Percentiles rank a stretch among this genome's conserved stretches.
These are phyloP conservation scores for Acorus gramineus DNA, from an alignment of 106 monocot genomes.

Conservation along the genomic window DNA sequence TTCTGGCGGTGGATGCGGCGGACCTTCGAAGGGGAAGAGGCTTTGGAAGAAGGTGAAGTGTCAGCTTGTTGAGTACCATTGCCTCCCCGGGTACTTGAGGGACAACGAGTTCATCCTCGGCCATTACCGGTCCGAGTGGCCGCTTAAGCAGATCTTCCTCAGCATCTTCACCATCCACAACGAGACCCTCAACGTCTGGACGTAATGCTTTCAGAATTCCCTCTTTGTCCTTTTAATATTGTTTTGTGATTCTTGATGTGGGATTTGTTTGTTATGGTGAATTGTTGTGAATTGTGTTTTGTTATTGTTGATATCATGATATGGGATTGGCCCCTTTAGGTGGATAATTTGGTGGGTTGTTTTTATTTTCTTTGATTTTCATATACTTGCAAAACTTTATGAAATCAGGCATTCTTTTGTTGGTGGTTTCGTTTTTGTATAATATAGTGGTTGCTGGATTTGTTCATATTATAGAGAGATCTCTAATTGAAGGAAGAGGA, in stretches of 20 bases:
- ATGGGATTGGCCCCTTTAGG: too few relatives aligned
- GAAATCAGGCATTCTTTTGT: too few relatives aligned
- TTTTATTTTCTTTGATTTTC: too few relatives aligned
- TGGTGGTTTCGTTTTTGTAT: too few relatives aligned
- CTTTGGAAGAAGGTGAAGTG: constrained; percentile 23
- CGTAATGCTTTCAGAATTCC: constrained; percentile 14
- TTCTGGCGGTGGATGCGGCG: background rate
- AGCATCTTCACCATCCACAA: constrained; percentile 52
- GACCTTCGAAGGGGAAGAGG: constrained; percentile 4
- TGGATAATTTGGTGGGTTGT: too few relatives aligned
- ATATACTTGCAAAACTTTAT: too few relatives aligned
- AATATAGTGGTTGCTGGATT: too few relatives aligned
- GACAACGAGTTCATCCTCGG: constrained; percentile 45
- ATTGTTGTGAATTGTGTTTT: too few relatives aligned
- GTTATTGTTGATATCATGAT: too few relatives aligned
- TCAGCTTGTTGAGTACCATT: constrained; percentile 41
- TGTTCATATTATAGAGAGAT: too few relatives aligned
- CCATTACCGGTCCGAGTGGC: constrained; percentile 39
- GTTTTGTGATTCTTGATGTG: background rate
- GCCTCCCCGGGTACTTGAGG: constrained; percentile 33
- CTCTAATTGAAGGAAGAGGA: too few relatives aligned
- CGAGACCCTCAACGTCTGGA: constrained; percentile 59
- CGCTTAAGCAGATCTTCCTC: constrained; percentile 38
- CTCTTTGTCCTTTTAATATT: background rate
- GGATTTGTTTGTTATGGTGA: background rate